A percentile compares a stretch with the other conserved stretches of the same genome.
Evolutionary conservation across 2,329 filamentous ascomycete genomes (phyloP).

Genomic region (Arthrobotrys sphaeroides): DNA sequence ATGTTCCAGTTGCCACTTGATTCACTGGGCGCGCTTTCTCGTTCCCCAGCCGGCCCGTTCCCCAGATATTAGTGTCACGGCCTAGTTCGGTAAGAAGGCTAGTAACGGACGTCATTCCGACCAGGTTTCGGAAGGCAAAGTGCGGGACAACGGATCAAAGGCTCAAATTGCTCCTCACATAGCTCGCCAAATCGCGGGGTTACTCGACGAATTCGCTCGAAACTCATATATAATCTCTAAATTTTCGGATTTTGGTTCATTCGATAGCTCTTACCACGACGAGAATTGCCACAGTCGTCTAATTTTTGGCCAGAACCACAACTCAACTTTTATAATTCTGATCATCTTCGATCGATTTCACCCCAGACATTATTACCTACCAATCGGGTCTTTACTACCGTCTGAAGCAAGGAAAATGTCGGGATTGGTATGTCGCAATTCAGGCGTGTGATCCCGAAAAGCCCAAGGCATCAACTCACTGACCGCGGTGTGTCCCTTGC

Average conservation of each 20-base stretch:
- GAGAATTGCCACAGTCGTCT: too few species aligned
- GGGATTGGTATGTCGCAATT: slow-evolving; percentile 7
- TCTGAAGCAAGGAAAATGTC: slow-evolving; percentile 3
- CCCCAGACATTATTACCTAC: background rate
- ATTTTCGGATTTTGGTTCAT: background rate
- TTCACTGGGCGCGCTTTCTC: too few species aligned
- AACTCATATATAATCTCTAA: background rate
- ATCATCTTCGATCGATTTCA: too few species aligned
- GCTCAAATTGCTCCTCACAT: background rate
- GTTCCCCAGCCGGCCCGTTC: background rate
- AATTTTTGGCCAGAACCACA: too few species aligned
- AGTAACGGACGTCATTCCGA: background rate
- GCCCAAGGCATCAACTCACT: background rate
- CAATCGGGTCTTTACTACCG: background rate
- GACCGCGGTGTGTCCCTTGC: too few species aligned
- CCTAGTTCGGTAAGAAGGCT: background rate
- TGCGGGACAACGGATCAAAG: slow-evolving; percentile 11
- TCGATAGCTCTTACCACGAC: background rate
- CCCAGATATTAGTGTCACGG: background rate
- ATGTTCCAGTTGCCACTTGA: too few species aligned
- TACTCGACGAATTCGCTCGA: background rate
- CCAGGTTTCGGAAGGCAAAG: slow-evolving; percentile 13
- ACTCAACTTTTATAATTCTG: too few species aligned
- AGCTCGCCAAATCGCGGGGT: slow-evolving; percentile 10
- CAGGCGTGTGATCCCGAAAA: background rate